A percentile compares a stretch with the other conserved stretches of the same genome.
Evolutionary conservation across 345 rosid species (phyloP).

Genomic region (Ceriops decandra): DNA sequence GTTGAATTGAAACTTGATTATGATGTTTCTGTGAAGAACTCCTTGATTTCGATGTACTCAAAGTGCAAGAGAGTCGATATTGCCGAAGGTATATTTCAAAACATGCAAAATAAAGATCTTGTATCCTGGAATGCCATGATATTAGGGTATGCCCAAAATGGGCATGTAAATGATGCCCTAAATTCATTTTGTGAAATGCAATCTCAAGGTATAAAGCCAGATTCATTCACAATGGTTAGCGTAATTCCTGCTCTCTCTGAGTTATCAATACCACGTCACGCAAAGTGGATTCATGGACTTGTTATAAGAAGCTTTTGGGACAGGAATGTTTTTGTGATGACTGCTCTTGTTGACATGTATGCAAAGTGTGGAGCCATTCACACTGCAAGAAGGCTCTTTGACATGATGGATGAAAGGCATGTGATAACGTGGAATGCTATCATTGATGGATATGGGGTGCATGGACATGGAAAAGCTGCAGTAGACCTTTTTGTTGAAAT

Average conservation of each 20-base stretch:
- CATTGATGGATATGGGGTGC: constrained; percentile 31
- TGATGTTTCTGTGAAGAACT: constrained; percentile 30
- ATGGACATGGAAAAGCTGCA: constrained; percentile 29
- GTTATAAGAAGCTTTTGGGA: constrained; percentile 21
- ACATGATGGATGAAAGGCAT: constrained; percentile 26
- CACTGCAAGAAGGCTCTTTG: constrained; percentile 29
- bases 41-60: constrained; percentile 34
- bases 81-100: constrained; percentile 18
- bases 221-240: constrained; percentile 33
- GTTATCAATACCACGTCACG: constrained; percentile 26
- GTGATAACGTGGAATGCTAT: constrained; percentile 34
- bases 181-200: constrained; percentile 27
- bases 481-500: constrained; percentile 23
- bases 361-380: constrained; percentile 32
- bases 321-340: constrained; percentile 28
- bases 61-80: constrained; percentile 25
- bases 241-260: constrained; percentile 34
- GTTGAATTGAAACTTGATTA: constrained; percentile 17
- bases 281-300: constrained; percentile 34
- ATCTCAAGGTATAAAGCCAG: constrained; percentile 18
- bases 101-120: constrained; percentile 17
- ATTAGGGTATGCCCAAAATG: constrained; percentile 34
- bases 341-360: constrained; percentile 35
- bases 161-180: constrained; percentile 22
- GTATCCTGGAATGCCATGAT: constrained; percentile 37